Base-by-base conservation (phyloP, 1,284 basidiomycete genomes). In the Moniliophthora roreri region DNA sequence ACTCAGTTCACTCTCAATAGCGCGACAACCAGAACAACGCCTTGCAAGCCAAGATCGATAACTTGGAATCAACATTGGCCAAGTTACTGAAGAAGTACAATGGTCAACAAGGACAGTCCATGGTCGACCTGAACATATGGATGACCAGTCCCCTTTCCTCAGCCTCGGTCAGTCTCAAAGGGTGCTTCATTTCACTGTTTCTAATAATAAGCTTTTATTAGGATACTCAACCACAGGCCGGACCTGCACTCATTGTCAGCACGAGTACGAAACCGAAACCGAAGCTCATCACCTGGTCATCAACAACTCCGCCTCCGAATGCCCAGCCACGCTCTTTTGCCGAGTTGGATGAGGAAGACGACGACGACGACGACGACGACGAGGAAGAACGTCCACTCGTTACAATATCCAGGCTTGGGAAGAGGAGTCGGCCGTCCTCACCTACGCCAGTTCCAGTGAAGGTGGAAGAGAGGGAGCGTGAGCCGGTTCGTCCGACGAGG, bases 61-160 rank as follows among this genome's bases (percentile, higher is more conserved):
- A 71, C n/a, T 62, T 81, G 4, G 77, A 80, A 61, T 66, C 62
- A 3, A 68, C 65, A 28, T 63, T 81, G 23, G 72, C 74, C 0
- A 72, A 71, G 44, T 61, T 69, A 35, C 65, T 80, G 51, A 68
- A 69, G 46, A 68, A 71, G 49, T 70, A 72, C 56, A 61, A 62
- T 18, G 64, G 57, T 2, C 54, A 53, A 1, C 53, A 58, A 4
- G 50, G 55, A 9, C 68, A 66, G 44, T 70, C 74, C 1, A 72
- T 78, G 55, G 66, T 75, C 13, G 68, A 73, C 55, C 54, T 74
- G 48, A 68, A 65, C 42, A 54, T 66, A 1, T 75, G 70, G 67
- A 66, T 74, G 61, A 61, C 63, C 28, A 46, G 44, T 18, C 24
- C 24, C 24, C 26, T 28, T 46, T n/a, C 24, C 9, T 32, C 44